Evolutionary conservation across 192 early-diverging fungal genomes (phyloP).

Genomic region (Piromyces sp.): DNA sequence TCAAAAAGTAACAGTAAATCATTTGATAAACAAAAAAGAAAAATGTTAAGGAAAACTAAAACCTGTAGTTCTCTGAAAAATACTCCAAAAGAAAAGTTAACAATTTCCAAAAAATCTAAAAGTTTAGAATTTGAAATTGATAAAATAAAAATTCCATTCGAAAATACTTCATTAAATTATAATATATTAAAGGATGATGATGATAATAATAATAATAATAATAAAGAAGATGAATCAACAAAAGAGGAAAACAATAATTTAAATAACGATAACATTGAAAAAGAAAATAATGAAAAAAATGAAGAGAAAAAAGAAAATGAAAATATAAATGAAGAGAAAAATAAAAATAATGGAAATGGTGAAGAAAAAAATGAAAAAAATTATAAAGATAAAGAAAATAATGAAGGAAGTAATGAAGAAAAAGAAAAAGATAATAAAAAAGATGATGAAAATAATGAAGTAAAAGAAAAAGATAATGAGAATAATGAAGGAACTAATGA

Average conservation of each 20-base stretch:
- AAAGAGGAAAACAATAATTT: background rate
- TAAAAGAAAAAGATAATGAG: background rate
- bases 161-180: background rate
- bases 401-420: background rate
- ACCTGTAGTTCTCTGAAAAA: background rate
- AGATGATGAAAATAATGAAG: background rate
- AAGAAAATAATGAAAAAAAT: background rate
- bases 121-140: background rate
- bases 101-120: background rate
- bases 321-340: background rate
- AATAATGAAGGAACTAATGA: background rate
- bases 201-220: background rate
- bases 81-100: background rate
- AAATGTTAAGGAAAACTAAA: background rate
- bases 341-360: background rate
- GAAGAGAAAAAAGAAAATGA: background rate
- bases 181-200: background rate
- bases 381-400: background rate
- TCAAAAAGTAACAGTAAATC: too few relatives aligned
- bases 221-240: background rate
- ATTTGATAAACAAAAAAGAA: too few relatives aligned
- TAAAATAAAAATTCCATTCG: background rate
- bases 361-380: background rate
- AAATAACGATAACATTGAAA: background rate
- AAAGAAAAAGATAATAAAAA: background rate